phyloP scores from a whole-genome alignment of 192 early-diverging fungal genomes.

The Coemansia sp. region DNA sequence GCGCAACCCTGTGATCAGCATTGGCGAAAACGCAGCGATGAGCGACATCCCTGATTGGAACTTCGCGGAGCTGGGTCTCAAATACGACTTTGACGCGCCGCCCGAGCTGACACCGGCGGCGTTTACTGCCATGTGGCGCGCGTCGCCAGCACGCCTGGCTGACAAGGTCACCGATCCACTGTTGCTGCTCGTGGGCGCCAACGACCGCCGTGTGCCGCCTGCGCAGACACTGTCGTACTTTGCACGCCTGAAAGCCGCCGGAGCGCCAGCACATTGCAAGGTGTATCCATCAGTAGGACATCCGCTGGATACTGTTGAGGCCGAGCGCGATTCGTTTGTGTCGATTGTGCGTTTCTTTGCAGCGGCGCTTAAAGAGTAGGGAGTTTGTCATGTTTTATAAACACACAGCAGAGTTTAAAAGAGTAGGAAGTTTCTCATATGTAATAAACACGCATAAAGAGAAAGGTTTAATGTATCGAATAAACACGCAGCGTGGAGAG shows the following conservation, averaged over 20 bases:
- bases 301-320: constrained; percentile 59
- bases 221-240: constrained; percentile 56
- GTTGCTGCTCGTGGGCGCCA: constrained; percentile 63
- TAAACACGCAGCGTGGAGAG: neutral
- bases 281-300: constrained; percentile 61
- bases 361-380: constrained; percentile 14
- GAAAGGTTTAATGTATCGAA: neutral
- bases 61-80: constrained; percentile 64
- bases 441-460: constrained; percentile 13
- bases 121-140: constrained; percentile 57
- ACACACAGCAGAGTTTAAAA: neutral
- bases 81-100: constrained; percentile 58
- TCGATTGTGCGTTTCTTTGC: constrained; percentile 39
- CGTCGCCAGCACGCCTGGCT: constrained; percentile 59
- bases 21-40: constrained; percentile 58
- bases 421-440: neutral
- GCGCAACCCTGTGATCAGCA: constrained; percentile 73
- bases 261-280: constrained; percentile 49
- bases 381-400: neutral
- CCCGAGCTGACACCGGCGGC: constrained; percentile 54
- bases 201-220: constrained; percentile 73
- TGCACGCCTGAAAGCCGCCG: constrained; percentile 41
- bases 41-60: constrained; percentile 77
- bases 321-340: constrained; percentile 55
- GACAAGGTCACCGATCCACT: constrained; percentile 60